Evolutionary conservation across 2,329 filamentous ascomycete species (phyloP).

Genomic region (Arthrobotrys entomopaga): DNA sequence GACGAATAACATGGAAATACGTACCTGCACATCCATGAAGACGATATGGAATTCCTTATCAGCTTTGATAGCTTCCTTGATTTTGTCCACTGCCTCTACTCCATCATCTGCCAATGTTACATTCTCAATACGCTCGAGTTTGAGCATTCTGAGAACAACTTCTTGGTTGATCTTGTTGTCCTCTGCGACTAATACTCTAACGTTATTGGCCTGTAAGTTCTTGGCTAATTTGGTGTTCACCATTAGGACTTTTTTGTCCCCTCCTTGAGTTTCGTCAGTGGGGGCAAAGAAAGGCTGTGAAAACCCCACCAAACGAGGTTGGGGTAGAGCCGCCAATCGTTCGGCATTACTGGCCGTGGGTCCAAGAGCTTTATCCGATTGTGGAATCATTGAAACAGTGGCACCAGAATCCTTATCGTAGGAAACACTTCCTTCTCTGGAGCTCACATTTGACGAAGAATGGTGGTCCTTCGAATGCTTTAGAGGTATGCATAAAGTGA

Average conservation of each 20-base stretch:
- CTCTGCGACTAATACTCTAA: slow-evolving; percentile 89
- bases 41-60: slow-evolving; percentile 82
- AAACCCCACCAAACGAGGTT: slow-evolving; percentile 80
- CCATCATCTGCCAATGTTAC: slow-evolving; percentile 87
- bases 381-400: slow-evolving; percentile 1
- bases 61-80: slow-evolving; percentile 83
- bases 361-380: slow-evolving; percentile 26
- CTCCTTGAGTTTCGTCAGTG: slow-evolving; percentile 16
- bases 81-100: slow-evolving; percentile 85
- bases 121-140: slow-evolving; percentile 68
- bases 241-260: slow-evolving; percentile 26
- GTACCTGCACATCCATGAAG: slow-evolving; percentile 84
- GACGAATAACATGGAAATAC: background rate
- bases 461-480: slow-evolving; percentile 32
- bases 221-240: slow-evolving; percentile 32
- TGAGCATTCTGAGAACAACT: slow-evolving; percentile 72
- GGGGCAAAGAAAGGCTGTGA: slow-evolving; percentile 80
- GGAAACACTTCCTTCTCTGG: slow-evolving; percentile 52
- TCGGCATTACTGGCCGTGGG: slow-evolving; percentile 42
- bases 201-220: slow-evolving; percentile 14
- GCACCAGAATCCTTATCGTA: slow-evolving; percentile 27
- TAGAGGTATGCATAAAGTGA: slow-evolving; percentile 80
- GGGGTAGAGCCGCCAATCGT: slow-evolving; percentile 68
- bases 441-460: slow-evolving; percentile 42
- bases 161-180: slow-evolving; percentile 75